Percentiles rank a stretch among this genome's conserved stretches.
These are phyloP conservation scores for Myriosclerotinia scirpicola DNA, from an alignment of 2,329 filamentous ascomycete genomes.

Conservation along the genomic window DNA sequence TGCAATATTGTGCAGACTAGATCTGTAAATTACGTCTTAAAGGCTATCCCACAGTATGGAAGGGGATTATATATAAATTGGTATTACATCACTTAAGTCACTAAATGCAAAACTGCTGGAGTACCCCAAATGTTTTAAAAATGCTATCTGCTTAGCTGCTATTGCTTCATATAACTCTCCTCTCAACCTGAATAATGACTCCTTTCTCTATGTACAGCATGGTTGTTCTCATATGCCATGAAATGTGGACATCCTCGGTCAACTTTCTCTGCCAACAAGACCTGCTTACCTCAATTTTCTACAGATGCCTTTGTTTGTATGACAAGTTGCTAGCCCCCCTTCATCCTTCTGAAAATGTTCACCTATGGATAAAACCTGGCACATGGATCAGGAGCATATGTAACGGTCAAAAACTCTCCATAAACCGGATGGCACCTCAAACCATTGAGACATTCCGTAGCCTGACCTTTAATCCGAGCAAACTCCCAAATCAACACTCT, in stretches of 20 bases:
- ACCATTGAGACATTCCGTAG: not conserved
- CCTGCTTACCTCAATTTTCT: not conserved
- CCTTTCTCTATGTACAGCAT: not conserved
- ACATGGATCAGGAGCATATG: not conserved
- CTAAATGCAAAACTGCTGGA: not conserved
- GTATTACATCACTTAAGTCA: not conserved
- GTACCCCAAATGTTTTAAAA: no score
- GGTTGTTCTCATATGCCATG: not conserved
- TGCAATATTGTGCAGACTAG: not conserved
- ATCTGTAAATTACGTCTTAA: not conserved
- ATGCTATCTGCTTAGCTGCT: no score
- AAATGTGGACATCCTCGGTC: not conserved
- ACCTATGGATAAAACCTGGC: not conserved
- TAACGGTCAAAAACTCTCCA: not conserved
- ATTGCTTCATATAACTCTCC: not conserved
- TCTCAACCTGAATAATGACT: not conserved
- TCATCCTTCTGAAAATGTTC: fast-evolving
- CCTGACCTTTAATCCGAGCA: not conserved
- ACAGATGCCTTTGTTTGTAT: not conserved
- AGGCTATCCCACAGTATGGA: not conserved
- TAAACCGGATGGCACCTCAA: not conserved
- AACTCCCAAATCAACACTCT: not conserved
- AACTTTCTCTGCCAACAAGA: not conserved
- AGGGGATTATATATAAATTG: not conserved
- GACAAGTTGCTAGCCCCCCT: no score